Percentiles rank a stretch among this genome's conserved stretches.
Conservation (phyloP, 306 rosid species). For the Dalbergia cochinchinensis region DNA sequence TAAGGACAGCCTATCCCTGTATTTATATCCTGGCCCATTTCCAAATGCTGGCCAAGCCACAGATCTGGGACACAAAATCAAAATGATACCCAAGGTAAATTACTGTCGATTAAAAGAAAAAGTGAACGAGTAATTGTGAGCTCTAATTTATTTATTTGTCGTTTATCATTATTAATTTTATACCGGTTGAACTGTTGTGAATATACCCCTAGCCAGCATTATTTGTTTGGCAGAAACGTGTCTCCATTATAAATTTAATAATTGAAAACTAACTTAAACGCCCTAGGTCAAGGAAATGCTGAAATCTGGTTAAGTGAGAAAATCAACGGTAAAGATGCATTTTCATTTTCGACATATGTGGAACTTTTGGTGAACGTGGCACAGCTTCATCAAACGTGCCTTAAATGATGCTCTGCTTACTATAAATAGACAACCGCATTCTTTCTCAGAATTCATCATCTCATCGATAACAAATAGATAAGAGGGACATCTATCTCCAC, state of each 20-base stretch:
- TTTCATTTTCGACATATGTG: slow-evolving; percentile 28
- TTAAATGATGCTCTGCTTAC: slow-evolving; percentile 43
- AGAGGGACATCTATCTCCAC: background rate
- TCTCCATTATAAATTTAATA: background rate
- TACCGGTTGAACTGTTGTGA: background rate
- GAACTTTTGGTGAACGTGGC: slow-evolving; percentile 40
- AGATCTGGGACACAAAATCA: background rate
- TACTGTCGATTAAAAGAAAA: background rate
- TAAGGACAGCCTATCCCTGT: too few relatives aligned
- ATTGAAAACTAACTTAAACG: slow-evolving; percentile 1
- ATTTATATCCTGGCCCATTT: too few relatives aligned
- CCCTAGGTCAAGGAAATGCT: slow-evolving; percentile 31
- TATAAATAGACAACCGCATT: slow-evolving; percentile 42
- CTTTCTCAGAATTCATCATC: slow-evolving; percentile 28
- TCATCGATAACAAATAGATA: too few relatives aligned
- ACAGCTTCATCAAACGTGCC: slow-evolving; percentile 39
- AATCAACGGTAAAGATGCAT: slow-evolving; percentile 13
- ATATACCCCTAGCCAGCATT: background rate
- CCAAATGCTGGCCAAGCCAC: too few relatives aligned
- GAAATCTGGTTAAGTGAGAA: slow-evolving; percentile 18
- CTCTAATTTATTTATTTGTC: too few relatives aligned
- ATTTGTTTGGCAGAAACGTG: background rate
- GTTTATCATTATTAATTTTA: too few relatives aligned
- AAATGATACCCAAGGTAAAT: background rate
- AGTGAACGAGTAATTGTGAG: background rate